phyloP scores from a whole-genome alignment of 169 alveolate species.

The Eimeria tenella region DNA sequence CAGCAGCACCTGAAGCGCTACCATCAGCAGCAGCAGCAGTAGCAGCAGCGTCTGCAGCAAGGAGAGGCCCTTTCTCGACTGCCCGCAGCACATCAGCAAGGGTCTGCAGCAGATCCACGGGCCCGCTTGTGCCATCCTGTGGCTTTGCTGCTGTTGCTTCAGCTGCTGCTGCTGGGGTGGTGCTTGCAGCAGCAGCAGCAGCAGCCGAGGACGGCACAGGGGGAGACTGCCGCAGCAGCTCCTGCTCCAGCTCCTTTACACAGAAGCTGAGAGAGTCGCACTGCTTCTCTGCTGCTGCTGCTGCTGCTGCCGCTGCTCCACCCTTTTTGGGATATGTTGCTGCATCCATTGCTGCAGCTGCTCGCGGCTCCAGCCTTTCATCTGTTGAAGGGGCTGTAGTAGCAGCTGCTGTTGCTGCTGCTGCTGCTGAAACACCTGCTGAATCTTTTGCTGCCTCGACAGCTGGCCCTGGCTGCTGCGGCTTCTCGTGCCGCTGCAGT shows the following conservation, averaged over 20 bases:
- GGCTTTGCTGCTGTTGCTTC: not conserved
- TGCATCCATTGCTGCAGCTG: not conserved
- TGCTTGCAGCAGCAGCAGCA: not conserved
- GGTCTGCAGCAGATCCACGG: constrained; percentile 1
- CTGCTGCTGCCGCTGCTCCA: constrained; percentile 10
- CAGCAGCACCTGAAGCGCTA: not conserved
- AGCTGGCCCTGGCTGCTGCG: too few relatives aligned
- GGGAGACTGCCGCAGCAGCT: not conserved
- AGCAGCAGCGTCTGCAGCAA: not conserved
- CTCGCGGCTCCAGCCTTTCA: not conserved
- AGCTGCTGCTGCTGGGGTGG: not conserved
- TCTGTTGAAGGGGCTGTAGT: not conserved
- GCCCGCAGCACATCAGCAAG: not conserved
- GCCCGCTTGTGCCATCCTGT: not conserved
- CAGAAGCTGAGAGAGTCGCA: constrained; percentile 4
- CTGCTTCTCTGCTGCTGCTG: not conserved
- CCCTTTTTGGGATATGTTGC: not conserved
- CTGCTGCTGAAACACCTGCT: not conserved
- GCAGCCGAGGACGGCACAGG: not conserved
- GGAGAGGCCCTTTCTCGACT: not conserved
- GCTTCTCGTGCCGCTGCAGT: too few relatives aligned
- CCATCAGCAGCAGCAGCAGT: not conserved
- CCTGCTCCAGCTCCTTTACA: not conserved
- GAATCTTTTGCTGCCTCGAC: not conserved
- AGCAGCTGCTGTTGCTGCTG: not conserved